phyloP scores from a whole-genome alignment of 2,329 filamentous ascomycete species.

The Xylaria multiplex region DNA sequence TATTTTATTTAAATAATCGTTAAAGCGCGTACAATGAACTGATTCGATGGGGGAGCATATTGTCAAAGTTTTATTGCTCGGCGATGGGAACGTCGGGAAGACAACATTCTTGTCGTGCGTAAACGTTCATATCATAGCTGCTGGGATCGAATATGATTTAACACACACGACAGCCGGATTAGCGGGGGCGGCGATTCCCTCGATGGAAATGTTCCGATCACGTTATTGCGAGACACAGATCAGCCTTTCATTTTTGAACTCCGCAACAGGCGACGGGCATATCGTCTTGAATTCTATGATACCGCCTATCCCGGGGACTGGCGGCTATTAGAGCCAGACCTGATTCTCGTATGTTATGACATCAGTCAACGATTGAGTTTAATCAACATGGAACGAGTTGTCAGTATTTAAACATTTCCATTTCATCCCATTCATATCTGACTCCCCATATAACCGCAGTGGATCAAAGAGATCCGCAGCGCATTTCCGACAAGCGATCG shows the following conservation, averaged over 20 bases:
- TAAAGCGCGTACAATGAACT: not conserved
- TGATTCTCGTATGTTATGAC: constrained; percentile 70
- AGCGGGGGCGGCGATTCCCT: constrained; percentile 56
- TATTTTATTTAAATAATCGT: not conserved
- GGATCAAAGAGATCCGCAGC: constrained; percentile 64
- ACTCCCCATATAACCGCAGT: constrained; percentile 53
- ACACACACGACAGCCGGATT: constrained; percentile 57
- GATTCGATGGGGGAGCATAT: constrained; percentile 58
- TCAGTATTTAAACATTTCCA: constrained; percentile 49
- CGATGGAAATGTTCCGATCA: constrained; percentile 55
- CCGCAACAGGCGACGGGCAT: constrained; percentile 56
- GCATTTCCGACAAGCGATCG: constrained; percentile 59
- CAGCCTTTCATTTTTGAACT: constrained; percentile 70
- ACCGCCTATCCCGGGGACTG: constrained; percentile 68
- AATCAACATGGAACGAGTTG: constrained; percentile 66
- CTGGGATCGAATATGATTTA: not conserved
- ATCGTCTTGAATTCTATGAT: constrained; percentile 69
- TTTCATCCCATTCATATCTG: constrained; percentile 9
- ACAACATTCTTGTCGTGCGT: constrained; percentile 70
- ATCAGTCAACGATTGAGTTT: constrained; percentile 68
- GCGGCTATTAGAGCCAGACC: constrained; percentile 66
- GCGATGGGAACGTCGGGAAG: constrained; percentile 69
- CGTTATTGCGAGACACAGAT: constrained; percentile 65
- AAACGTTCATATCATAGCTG: constrained; percentile 6
- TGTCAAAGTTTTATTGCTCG: constrained; percentile 66